Conservation (phyloP, 106 monocot species). For the Allium sativum region DNA sequence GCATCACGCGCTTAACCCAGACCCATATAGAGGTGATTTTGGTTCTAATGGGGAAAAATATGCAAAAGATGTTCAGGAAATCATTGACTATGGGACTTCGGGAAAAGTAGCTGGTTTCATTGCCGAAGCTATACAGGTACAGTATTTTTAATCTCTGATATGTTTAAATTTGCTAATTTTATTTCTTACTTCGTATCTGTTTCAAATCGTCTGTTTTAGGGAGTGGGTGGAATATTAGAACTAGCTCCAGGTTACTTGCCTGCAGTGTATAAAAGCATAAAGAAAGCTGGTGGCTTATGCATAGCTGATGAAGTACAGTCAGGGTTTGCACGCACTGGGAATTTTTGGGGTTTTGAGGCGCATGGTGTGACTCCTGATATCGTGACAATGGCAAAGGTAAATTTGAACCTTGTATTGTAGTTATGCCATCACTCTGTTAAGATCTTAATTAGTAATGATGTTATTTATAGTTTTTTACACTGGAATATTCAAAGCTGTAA, state of each 20-base stretch:
- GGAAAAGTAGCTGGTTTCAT: conserved; percentile 79
- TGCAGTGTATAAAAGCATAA: conserved; percentile 48
- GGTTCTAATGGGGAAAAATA: conserved; percentile 89
- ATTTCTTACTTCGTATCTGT: neutral
- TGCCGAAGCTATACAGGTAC: conserved; percentile 89
- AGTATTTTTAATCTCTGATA: too few relatives aligned
- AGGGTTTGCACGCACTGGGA: conserved; percentile 70
- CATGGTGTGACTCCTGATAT: conserved; percentile 79
- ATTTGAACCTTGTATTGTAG: too few relatives aligned
- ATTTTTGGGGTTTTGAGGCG: conserved; percentile 88
- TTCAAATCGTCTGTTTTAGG: conserved; percentile 20
- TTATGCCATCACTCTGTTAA: too few relatives aligned
- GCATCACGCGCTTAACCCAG: conserved; percentile 93
- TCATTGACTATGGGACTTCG: conserved; percentile 88
- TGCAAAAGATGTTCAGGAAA: conserved; percentile 92
- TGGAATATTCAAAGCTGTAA: too few relatives aligned
- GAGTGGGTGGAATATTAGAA: conserved; percentile 79
- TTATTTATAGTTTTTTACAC: too few relatives aligned
- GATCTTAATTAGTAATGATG: too few relatives aligned
- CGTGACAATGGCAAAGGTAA: conserved; percentile 84
- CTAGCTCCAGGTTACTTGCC: conserved; percentile 76
- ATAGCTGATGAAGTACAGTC: conserved; percentile 93
- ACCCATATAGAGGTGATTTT: conserved; percentile 86
- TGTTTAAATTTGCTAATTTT: too few relatives aligned
- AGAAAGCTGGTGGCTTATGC: conserved; percentile 74